These are phyloP conservation scores for Alternaria metachromatica DNA, from an alignment of 2,329 filamentous ascomycete species.

Conservation along the genomic window DNA sequence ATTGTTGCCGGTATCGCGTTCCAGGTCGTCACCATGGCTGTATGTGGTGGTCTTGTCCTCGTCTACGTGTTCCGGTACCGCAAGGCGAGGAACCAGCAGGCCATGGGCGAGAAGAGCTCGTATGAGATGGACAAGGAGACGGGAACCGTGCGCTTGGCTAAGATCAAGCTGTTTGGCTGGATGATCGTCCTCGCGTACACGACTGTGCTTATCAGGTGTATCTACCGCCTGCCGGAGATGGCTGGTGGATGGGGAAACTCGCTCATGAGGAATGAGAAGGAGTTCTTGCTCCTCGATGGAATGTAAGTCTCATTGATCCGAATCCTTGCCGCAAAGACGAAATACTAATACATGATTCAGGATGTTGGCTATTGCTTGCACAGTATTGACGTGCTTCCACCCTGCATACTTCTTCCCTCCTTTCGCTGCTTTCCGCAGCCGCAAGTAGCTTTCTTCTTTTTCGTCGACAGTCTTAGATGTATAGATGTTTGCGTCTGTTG, in stretches of 20 bases:
- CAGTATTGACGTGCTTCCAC: conserved; percentile 32
- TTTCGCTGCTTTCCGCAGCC: conserved; percentile 31
- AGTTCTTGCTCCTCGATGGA: conserved; percentile 58
- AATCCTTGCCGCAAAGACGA: background rate
- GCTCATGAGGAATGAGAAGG: conserved; percentile 54
- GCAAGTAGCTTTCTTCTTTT: conserved; percentile 7
- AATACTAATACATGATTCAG: conserved; percentile 15
- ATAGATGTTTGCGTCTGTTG: background rate
- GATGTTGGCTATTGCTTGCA: conserved; percentile 39
- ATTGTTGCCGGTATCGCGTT: conserved; percentile 64
- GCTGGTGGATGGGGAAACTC: conserved; percentile 52
- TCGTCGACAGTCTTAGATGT: background rate
- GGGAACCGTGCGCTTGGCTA: conserved; percentile 20
- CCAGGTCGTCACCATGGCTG: conserved; percentile 60
- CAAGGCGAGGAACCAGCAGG: conserved; percentile 18
- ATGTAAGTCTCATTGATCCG: conserved; percentile 25
- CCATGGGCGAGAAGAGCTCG: conserved; percentile 30
- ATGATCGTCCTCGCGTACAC: conserved; percentile 48
- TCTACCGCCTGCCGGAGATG: conserved; percentile 57
- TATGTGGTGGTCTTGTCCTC: conserved; percentile 51
- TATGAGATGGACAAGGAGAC: conserved; percentile 32
- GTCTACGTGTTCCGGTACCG: conserved; percentile 43
- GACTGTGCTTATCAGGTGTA: conserved; percentile 55
- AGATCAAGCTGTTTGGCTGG: conserved; percentile 29
- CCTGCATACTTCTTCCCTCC: conserved; percentile 39